These are phyloP conservation scores for Microsporum ferrugineum DNA, from an alignment of 2,329 filamentous ascomycete species.

Conservation along the genomic window DNA sequence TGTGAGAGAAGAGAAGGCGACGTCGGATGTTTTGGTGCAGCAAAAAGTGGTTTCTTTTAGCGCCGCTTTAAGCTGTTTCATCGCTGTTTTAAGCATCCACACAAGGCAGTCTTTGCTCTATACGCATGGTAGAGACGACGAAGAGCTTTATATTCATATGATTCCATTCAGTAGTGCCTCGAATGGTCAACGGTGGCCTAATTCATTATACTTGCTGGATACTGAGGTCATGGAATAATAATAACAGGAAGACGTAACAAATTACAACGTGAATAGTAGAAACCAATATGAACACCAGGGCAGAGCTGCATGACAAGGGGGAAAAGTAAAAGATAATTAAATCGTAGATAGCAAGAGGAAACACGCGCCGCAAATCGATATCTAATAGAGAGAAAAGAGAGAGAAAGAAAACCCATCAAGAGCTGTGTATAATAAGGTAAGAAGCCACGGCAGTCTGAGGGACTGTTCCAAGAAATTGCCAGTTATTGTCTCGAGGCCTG, in stretches of 20 bases:
- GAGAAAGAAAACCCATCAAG: conserved; percentile 7
- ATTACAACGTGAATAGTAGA: background rate
- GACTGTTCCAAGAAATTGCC: background rate
- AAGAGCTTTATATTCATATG: background rate
- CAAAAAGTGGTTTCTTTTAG: conserved; percentile 1
- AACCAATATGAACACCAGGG: background rate
- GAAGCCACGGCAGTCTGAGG: background rate
- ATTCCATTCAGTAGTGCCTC: background rate
- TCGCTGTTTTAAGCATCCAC: background rate
- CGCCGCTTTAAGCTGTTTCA: conserved; percentile 10
- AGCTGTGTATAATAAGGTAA: background rate
- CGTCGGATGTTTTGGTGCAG: background rate
- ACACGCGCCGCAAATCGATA: conserved; percentile 3
- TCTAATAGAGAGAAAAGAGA: conserved; percentile 19
- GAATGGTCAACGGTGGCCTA: background rate
- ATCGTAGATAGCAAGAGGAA: conserved; percentile 3
- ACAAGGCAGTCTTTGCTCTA: background rate
- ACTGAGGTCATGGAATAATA: background rate
- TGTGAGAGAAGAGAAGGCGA: background rate
- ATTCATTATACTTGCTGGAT: background rate
- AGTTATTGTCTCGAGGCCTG: background rate
- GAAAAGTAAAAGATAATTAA: conserved; percentile 2
- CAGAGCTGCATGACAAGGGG: background rate
- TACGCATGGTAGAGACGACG: background rate
- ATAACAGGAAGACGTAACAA: background rate